Evolutionary conservation across 140 eudicot genomes (phyloP).

Genomic region (Erigeron philadelphicus): DNA sequence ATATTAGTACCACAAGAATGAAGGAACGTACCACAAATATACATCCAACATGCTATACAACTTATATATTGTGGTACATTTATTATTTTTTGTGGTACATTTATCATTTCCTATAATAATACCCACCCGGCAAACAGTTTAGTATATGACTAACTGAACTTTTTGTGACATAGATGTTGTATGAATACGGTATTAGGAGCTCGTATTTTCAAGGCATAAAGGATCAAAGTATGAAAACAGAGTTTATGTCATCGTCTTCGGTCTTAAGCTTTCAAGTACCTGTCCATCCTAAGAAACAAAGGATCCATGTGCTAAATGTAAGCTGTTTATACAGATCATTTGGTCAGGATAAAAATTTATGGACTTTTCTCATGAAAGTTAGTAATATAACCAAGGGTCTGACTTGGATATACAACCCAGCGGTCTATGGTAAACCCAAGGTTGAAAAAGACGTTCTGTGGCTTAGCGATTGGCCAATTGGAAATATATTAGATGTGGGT

Average conservation of each 20-base stretch:
- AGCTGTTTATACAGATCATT: background rate
- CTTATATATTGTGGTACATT: too few species aligned
- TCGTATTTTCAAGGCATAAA: constrained; percentile 17
- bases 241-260: background rate
- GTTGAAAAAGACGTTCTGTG: constrained; percentile 21
- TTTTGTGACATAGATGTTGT: constrained; percentile 17
- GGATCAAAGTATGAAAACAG: background rate
- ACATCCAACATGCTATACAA: too few species aligned
- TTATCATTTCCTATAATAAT: too few species aligned
- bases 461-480: constrained; percentile 35
- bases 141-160: background rate
- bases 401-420: constrained; percentile 27
- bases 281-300: background rate
- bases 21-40: too few species aligned
- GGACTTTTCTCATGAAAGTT: background rate
- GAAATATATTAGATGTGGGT: constrained; percentile 10
- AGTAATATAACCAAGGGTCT: constrained; percentile 24
- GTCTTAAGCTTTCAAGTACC: constrained; percentile 22
- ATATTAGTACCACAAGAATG: too few species aligned
- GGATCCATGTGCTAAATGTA: constrained; percentile 18
- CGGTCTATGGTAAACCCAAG: constrained; percentile 10
- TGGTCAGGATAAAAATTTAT: background rate
- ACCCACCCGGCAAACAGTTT: background rate
- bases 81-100: too few species aligned
- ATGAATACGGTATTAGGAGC: constrained; percentile 24